These are phyloP conservation scores for Filobasidium uniguttulatum DNA, from an alignment of 1,284 basidiomycete genomes.

Conservation along the genomic window DNA sequence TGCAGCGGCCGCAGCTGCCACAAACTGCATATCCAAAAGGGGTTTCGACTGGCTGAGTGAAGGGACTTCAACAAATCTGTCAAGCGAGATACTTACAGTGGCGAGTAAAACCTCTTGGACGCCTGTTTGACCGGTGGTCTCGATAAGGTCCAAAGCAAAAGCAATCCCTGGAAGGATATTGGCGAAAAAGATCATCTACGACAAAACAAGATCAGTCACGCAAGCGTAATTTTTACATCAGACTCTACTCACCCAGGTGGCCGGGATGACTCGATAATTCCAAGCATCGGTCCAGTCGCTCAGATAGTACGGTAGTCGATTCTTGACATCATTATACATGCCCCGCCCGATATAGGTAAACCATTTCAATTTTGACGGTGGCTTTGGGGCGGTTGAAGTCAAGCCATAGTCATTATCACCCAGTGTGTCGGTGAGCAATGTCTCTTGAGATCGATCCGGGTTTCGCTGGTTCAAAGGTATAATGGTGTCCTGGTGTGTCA, in stretches of 20 bases:
- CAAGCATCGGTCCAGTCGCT: constrained; percentile 79
- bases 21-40: constrained; percentile 44
- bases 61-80: neutral
- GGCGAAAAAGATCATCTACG: constrained; percentile 34
- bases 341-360: constrained; percentile 38
- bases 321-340: constrained; percentile 60
- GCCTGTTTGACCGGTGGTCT: constrained; percentile 78
- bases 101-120: constrained; percentile 62
- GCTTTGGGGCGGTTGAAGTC: too few relatives aligned
- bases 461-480: too few relatives aligned
- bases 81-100: constrained; percentile 23
- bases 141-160: constrained; percentile 77
- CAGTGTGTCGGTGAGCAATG: too few relatives aligned
- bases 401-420: too few relatives aligned
- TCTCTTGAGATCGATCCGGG: too few relatives aligned
- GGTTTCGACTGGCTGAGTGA: constrained; percentile 15
- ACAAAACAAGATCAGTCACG: constrained; percentile 39
- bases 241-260: constrained; percentile 46
- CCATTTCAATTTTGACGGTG: too few relatives aligned
- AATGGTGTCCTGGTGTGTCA: too few relatives aligned
- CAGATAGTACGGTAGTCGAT: constrained; percentile 64
- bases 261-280: constrained; percentile 53
- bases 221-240: constrained; percentile 61
- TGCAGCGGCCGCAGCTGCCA: constrained; percentile 84
- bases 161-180: constrained; percentile 60